Evolutionary conservation across 345 rosid species (phyloP), one percentile per base, ranked within the genome.

Genomic region (Melastoma malabathricum): DNA sequence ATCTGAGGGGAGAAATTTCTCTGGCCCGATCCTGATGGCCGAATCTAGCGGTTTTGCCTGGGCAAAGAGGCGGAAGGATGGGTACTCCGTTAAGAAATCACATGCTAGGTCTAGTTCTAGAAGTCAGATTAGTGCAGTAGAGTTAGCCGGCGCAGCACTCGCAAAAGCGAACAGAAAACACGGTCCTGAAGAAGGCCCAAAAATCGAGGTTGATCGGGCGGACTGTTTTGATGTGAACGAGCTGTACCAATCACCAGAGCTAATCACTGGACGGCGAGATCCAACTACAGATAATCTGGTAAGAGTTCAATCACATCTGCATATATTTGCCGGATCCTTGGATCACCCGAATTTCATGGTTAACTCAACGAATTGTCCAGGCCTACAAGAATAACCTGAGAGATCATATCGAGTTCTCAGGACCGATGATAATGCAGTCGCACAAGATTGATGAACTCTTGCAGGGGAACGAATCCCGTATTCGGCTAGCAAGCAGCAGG

Each of bases 21-120:
- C 74, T 48, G 78, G 60, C 6, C 70, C 71, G 47, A 59, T 71
- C n/a, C 72, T 63, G 64, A 59, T 71, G 44, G 58, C 76, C 14
- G 75, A 65, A 47, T 67, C 86, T 3, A 73, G 74, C 18, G 74
- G 81, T 15, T 79, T 77, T 44, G 60, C 84, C 3, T 75, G 82
- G 86, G 78, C 50, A 15, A 61, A 55, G 51, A 61, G 57, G 43
- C 59, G 52, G 12, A 54, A 52, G 49, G 64, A 61, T 38, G 47
- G 54, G 14, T 14, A 39, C 12, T 20, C 14, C 15, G n/a, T 61
- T 41, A 53, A 47, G 20, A 47, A 58, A 29, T 60, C 58, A 15
- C 18, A 43, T 43, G 48, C 59, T 39, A 54, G 48, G 47, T 61
- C 59, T 6, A 18, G 65, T 46, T 43, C 49, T 6, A 54, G 59